Evolutionary conservation across 176 grass and related monocot species (phyloP).

Genomic region (Otatea glauca): DNA sequence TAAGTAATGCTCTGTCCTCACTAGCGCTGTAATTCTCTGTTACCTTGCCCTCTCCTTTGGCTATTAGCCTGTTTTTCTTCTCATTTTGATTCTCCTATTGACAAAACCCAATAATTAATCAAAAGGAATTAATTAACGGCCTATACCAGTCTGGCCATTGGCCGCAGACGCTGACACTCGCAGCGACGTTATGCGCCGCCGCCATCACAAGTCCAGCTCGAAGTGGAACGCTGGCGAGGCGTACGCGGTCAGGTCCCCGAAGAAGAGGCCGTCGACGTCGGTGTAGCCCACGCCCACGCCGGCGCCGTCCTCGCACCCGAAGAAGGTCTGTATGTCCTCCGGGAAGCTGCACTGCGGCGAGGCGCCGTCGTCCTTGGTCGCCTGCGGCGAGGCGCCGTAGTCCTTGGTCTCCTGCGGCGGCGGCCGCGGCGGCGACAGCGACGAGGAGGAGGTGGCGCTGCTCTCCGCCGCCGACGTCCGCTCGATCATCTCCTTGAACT

Average conservation of each 20-base stretch:
- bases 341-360: slow-evolving; percentile 75
- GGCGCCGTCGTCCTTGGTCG: slow-evolving; percentile 15
- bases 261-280: slow-evolving; percentile 71
- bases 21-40: slow-evolving; percentile 29
- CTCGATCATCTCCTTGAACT: slow-evolving; percentile 86
- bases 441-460: slow-evolving; percentile 45
- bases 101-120: slow-evolving; percentile 30
- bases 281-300: slow-evolving; percentile 19
- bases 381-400: slow-evolving; percentile 29
- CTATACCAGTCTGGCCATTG: neutral
- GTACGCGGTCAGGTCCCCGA: slow-evolving; percentile 71
- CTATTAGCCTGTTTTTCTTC: neutral
- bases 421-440: slow-evolving; percentile 23
- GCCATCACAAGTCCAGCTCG: slow-evolving; percentile 67
- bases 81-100: slow-evolving; percentile 44
- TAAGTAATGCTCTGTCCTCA: slow-evolving; percentile 34
- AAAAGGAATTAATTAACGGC: slow-evolving; percentile 32
- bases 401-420: slow-evolving; percentile 26
- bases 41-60: slow-evolving; percentile 3
- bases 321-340: slow-evolving; percentile 88
- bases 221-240: slow-evolving; percentile 63
- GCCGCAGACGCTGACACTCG: neutral
- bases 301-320: slow-evolving; percentile 62
- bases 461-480: slow-evolving; percentile 48
- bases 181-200: neutral